phyloP scores from a whole-genome alignment of 2,329 filamentous ascomycete species.

The Taxawa tesnikishii region DNA sequence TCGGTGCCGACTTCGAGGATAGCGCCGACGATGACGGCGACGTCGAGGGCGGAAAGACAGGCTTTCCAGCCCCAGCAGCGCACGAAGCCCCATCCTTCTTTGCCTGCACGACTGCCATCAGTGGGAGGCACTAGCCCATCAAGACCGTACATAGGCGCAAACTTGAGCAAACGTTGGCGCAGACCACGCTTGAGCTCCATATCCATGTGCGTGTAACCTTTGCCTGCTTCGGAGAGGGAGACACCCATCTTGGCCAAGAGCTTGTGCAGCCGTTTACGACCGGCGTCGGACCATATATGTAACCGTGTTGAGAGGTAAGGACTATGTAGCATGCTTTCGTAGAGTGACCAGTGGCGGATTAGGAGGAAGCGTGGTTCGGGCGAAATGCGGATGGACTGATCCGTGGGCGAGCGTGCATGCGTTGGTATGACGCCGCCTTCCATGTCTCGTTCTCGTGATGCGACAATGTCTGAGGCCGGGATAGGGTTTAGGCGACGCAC shows the following conservation, averaged over 20 bases:
- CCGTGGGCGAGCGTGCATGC: slow-evolving; percentile 75
- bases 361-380: slow-evolving; percentile 89
- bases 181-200: slow-evolving; percentile 88
- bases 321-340: slow-evolving; percentile 97
- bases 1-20: slow-evolving; percentile 71
- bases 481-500: slow-evolving; percentile 86
- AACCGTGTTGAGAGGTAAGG: slow-evolving; percentile 85
- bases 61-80: slow-evolving; percentile 96
- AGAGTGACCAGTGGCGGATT: slow-evolving; percentile 91
- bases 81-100: slow-evolving; percentile 95
- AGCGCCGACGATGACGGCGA: slow-evolving; percentile 83
- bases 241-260: slow-evolving; percentile 97
- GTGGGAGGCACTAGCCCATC: slow-evolving; percentile 81
- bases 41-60: slow-evolving; percentile 83
- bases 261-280: slow-evolving; percentile 81
- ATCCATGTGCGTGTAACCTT: slow-evolving; percentile 97
- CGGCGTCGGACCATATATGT: slow-evolving; percentile 87
- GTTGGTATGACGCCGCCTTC: slow-evolving; percentile 76
- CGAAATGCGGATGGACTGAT: slow-evolving; percentile 82
- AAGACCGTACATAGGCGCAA: slow-evolving; percentile 83
- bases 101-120: slow-evolving; percentile 52
- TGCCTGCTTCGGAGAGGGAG: slow-evolving; percentile 82
- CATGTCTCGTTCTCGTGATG: slow-evolving; percentile 46
- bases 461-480: slow-evolving; percentile 36
- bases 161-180: slow-evolving; percentile 75